Percentiles rank a stretch among this genome's conserved stretches.
Conservation (phyloP, 2,329 filamentous ascomycete genomes). For the Colletotrichum chlorophyti region DNA sequence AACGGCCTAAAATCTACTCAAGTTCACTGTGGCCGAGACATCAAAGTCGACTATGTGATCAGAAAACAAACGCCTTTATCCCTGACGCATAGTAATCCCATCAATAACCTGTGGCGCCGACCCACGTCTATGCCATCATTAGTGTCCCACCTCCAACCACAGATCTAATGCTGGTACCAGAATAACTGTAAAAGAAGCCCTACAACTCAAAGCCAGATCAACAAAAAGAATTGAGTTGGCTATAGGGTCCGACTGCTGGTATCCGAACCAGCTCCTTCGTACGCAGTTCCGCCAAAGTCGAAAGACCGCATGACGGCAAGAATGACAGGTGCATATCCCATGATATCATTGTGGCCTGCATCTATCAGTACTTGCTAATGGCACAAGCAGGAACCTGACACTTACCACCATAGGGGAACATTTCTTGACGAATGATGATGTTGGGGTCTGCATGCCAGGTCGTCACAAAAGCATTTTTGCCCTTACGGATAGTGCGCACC, state of each 20-base stretch:
- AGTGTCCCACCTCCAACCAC: no score
- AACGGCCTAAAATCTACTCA: no score
- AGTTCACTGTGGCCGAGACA: no score
- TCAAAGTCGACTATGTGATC: no score
- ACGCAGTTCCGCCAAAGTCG: constrained; percentile 42
- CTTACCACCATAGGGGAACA: constrained; percentile 62
- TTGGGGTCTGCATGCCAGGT: constrained; percentile 51
- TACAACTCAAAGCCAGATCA: no score
- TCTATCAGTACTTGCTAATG: constrained; percentile 17
- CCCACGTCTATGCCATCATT: no score
- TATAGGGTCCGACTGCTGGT: constrained; percentile 1
- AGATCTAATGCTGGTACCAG: no score
- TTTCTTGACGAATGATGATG: constrained; percentile 59
- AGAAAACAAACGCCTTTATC: no score
- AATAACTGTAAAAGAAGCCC: no score
- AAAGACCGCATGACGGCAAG: constrained; percentile 73
- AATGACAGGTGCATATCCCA: constrained; percentile 68
- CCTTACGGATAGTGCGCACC: constrained; percentile 48
- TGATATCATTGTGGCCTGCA: constrained; percentile 73
- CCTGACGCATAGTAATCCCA: no score
- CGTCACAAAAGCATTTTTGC: constrained; percentile 55
- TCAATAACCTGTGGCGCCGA: no score
- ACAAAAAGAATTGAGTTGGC: not conserved
- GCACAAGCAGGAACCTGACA: not conserved
- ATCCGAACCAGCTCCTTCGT: constrained; percentile 18